These are phyloP conservation scores for Coix lacrymajobi DNA, from an alignment of 176 grass and related monocot species.

Conservation along the genomic window DNA sequence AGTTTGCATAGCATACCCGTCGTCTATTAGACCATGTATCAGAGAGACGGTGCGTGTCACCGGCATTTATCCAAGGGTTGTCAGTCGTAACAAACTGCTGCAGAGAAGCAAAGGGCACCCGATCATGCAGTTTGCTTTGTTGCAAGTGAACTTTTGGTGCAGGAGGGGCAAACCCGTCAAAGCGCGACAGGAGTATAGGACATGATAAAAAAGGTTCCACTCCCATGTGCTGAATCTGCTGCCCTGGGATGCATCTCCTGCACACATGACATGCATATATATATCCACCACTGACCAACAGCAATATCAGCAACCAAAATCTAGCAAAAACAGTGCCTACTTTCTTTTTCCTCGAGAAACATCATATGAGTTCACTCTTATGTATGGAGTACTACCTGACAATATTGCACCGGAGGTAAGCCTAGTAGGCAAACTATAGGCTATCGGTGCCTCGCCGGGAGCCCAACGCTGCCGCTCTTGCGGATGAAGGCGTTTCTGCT, in stretches of 20 bases:
- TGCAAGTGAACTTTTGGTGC: not conserved
- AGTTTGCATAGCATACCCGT: no score
- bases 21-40: no score
- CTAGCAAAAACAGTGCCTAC: not conserved
- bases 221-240: not conserved
- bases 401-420: not conserved
- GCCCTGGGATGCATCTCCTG: not conserved
- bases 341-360: not conserved
- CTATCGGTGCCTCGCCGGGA: slow-evolving; percentile 48
- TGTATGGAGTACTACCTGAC: not conserved
- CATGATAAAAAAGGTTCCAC: no score
- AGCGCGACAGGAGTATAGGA: not conserved
- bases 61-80: no score
- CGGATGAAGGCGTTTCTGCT: slow-evolving; percentile 47
- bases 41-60: no score
- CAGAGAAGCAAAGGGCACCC: no score
- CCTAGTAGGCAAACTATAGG: no score
- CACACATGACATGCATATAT: not conserved
- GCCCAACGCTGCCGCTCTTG: slow-evolving; percentile 18
- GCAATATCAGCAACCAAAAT: not conserved
- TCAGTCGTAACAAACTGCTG: no score
- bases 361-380: not conserved
- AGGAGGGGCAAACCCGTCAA: not conserved
- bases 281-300: not conserved
- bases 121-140: no score